phyloP scores from a whole-genome alignment of 129 eudicot genomes.

The Helichrysum umbraculigerum region DNA sequence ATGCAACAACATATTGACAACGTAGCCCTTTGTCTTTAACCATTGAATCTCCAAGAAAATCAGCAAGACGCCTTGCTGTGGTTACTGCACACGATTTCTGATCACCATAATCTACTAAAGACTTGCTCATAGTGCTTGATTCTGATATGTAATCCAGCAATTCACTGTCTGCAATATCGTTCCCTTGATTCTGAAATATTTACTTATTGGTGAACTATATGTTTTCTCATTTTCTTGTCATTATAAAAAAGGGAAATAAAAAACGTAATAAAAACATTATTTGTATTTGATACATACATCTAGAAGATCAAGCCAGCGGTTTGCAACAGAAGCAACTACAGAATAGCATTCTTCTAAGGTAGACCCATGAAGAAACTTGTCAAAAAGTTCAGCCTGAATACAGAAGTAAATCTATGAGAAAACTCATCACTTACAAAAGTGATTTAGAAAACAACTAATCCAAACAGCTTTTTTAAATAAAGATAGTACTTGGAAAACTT shows the following conservation, averaged over 20 bases:
- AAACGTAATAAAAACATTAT: constrained; percentile 10
- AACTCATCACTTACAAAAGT: not conserved
- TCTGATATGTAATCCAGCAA: constrained; percentile 93
- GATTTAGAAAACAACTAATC: not conserved
- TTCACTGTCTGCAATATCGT: constrained; percentile 93
- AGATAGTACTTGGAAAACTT: constrained; percentile 89
- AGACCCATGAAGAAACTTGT: constrained; percentile 92
- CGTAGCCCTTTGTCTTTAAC: constrained; percentile 97
- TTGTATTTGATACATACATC: constrained; percentile 71
- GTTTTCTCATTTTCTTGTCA: constrained; percentile 8
- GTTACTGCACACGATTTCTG: constrained; percentile 99
- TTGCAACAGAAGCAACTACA: constrained; percentile 95
- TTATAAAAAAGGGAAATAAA: not conserved
- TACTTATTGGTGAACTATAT: constrained; percentile 12
- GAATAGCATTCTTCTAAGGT: constrained; percentile 96
- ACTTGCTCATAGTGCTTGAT: constrained; percentile 99
- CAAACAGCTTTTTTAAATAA: constrained; percentile 14
- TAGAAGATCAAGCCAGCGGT: constrained; percentile 99
- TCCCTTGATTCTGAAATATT: constrained; percentile 83
- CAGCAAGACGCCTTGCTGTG: constrained; percentile 92
- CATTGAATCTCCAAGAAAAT: constrained; percentile 97
- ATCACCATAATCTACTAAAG: constrained; percentile 89
- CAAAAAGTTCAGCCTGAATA: constrained; percentile 96
- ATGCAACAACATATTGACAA: constrained; percentile 94
- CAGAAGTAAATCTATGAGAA: constrained; percentile 20